A percentile compares a stretch with the other conserved stretches of the same genome.
Conservation (phyloP, 139 green algal species). For the Tetradesmus lagerheimii region DNA sequence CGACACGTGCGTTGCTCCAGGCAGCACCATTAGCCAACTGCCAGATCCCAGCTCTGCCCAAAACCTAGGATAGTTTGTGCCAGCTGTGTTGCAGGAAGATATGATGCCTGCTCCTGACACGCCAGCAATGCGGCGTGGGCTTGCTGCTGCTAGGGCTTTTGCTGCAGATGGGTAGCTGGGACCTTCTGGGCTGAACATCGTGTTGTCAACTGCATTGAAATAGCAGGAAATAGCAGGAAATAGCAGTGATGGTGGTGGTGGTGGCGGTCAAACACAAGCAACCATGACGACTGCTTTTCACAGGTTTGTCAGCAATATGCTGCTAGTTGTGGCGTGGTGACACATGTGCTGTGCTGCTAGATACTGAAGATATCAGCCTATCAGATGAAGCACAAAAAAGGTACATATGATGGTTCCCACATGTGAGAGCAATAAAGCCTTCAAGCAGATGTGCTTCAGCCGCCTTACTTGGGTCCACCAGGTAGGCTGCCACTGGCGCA, state of each 20-base stretch:
- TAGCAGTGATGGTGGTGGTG: background rate
- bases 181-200: background rate
- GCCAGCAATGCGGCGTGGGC: too few relatives aligned
- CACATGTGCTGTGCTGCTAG: too few relatives aligned
- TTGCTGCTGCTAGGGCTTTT: too few relatives aligned
- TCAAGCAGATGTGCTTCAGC: too few relatives aligned
- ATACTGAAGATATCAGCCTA: too few relatives aligned
- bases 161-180: background rate
- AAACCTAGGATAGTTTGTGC: background rate
- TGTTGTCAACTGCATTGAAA: background rate
- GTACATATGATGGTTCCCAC: too few relatives aligned
- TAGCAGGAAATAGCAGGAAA: background rate
- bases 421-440: too few relatives aligned
- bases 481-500: background rate
- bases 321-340: too few relatives aligned
- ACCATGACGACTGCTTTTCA: too few relatives aligned
- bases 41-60: background rate
- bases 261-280: background rate
- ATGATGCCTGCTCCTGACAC: background rate
- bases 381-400: too few relatives aligned
- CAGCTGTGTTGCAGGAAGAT: background rate
- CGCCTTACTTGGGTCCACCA: background rate
- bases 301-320: too few relatives aligned
- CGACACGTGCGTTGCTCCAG: background rate
- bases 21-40: conserved; percentile 17